A percentile compares a stretch with the other conserved stretches of the same genome.
Conservation (phyloP, 2,329 filamentous ascomycete species). For the Amphichorda felina region DNA sequence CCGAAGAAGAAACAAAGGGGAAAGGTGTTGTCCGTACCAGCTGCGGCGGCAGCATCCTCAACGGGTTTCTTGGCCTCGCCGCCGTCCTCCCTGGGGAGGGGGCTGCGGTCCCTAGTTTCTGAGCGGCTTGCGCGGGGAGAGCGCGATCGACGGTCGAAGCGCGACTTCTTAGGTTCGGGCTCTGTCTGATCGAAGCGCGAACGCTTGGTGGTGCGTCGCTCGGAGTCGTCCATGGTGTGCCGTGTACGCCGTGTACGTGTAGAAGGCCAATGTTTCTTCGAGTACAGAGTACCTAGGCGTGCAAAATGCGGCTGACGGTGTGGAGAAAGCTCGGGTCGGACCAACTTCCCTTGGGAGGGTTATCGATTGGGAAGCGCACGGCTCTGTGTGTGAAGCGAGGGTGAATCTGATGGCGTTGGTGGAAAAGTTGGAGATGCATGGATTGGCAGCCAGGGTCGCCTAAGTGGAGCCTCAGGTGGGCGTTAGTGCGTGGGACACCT, state of each 20-base stretch:
- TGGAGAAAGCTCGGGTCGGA: no score
- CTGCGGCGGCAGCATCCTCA: slow-evolving; percentile 63
- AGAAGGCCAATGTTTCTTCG: no score
- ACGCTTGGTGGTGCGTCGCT: slow-evolving; percentile 62
- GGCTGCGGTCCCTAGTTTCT: slow-evolving; percentile 74
- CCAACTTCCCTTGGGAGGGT: no score
- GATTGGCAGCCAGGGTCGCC: no score
- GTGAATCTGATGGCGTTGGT: background rate
- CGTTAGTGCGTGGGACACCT: no score
- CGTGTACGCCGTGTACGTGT: no score
- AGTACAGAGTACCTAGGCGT: no score
- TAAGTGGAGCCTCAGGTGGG: no score
- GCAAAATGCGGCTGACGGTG: no score
- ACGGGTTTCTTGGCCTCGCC: slow-evolving; percentile 35
- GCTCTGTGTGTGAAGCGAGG: background rate
- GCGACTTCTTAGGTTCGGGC: slow-evolving; percentile 66
- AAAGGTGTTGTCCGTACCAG: slow-evolving; percentile 44
- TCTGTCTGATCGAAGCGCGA: slow-evolving; percentile 93
- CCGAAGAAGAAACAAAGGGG: no score
- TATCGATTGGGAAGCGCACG: no score
- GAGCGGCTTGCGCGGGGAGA: slow-evolving; percentile 60
- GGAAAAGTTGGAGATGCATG: no score
- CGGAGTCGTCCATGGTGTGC: slow-evolving; percentile 60
- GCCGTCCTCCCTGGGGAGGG: slow-evolving; percentile 38
- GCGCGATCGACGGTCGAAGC: slow-evolving; percentile 86